Evolutionary conservation across 257 asterid genomes (phyloP), one percentile per base, ranked within the genome.

Genomic region (Solanum sejunctum): DNA sequence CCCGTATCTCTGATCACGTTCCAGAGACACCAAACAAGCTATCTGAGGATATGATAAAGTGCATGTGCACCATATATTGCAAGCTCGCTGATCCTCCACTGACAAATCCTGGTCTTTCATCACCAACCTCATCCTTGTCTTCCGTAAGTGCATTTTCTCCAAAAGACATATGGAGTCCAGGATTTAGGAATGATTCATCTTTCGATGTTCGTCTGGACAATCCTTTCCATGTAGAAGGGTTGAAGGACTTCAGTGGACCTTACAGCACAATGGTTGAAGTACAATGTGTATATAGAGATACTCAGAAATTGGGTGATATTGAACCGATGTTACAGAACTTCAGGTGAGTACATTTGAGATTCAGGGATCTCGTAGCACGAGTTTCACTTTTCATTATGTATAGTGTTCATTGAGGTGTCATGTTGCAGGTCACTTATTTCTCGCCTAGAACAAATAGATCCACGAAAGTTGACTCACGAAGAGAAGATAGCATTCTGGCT

Each of bases 231-330:
- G 89, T 95, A 1, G 97, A 95, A 88, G 99, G 99, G 36, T 92
- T 97, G 32, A 97, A 95, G 85, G 99, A 97, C 80, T 97, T 97
- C 85, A 97, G 99, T 28, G 99, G 99, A 81, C 99, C 99, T 77
- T 95, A 97, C 92, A 95, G 99, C 98, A 94, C 97, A 18, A 97
- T 97, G 99, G 89, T 97, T 73, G 99, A 97, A 92, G 94, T 97
- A 16, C 92, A 91, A 82, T 92, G 97, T 84, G 88, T 97, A 82
- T 90, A 95, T 89, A 88, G 99, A 88, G 99, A 94, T 83, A 84
- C 91, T 83, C 93, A 92, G 90, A 97, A 94, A 89, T 70, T 94
- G 89, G 93, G 94, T 3, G 95, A 93, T 47, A 85, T 92, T 60
- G 99, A 97, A 85, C 90, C 89, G 84, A 84, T 94, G 89, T 75